Evolutionary conservation across 2,329 filamentous ascomycete genomes (phyloP).

Genomic region (Claviceps humidiphila): DNA sequence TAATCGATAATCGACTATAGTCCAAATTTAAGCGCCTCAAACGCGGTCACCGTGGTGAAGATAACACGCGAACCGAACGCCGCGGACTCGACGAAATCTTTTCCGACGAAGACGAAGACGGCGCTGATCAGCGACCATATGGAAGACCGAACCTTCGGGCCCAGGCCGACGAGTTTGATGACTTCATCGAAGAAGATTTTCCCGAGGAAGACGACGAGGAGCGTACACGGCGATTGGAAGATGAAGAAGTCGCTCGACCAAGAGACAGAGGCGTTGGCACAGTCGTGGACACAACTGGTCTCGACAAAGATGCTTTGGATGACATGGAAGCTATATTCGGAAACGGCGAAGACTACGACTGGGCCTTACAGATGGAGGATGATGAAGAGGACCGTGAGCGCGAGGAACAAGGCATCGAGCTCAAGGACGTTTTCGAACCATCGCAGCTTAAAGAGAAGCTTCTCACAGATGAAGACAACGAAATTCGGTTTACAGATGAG

Average conservation of each 20-base stretch:
- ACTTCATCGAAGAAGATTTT: slow-evolving; percentile 95
- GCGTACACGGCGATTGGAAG: slow-evolving; percentile 61
- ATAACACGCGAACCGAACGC: slow-evolving; percentile 47
- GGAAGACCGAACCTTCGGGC: slow-evolving; percentile 41
- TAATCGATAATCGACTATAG: slow-evolving; percentile 27
- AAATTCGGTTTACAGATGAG: slow-evolving; percentile 76
- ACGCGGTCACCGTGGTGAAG: slow-evolving; percentile 70
- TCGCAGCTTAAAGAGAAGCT: slow-evolving; percentile 89
- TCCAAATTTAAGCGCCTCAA: slow-evolving; percentile 95
- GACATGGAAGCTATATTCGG: slow-evolving; percentile 96
- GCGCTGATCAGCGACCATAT: slow-evolving; percentile 39
- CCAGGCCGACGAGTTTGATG: slow-evolving; percentile 69
- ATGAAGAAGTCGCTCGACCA: slow-evolving; percentile 77
- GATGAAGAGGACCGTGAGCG: slow-evolving; percentile 67
- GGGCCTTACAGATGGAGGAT: slow-evolving; percentile 81
- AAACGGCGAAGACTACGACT: slow-evolving; percentile 89
- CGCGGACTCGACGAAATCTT: slow-evolving; percentile 86
- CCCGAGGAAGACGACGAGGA: slow-evolving; percentile 80
- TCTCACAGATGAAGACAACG: slow-evolving; percentile 88
- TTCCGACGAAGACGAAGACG: slow-evolving; percentile 81
- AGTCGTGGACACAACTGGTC: slow-evolving; percentile 65
- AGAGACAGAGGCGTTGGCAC: slow-evolving; percentile 55
- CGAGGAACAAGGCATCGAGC: slow-evolving; percentile 72
- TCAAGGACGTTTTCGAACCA: slow-evolving; percentile 97
- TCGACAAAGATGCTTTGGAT: slow-evolving; percentile 86